Conservation (phyloP, 106 monocot genomes). For the Xerophyta viscosa region DNA sequence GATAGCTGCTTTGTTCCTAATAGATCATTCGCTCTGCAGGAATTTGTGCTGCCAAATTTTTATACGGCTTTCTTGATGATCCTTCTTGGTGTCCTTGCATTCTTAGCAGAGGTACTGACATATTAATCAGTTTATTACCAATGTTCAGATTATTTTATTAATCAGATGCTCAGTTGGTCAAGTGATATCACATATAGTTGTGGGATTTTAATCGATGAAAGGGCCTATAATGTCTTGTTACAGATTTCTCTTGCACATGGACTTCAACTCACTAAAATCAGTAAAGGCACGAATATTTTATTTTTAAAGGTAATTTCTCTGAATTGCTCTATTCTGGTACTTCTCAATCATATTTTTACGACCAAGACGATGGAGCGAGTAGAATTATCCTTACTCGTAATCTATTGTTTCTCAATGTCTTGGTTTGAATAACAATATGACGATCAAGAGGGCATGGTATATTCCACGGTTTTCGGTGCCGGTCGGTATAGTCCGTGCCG, state of each 20-base stretch:
- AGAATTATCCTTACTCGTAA: too few relatives aligned
- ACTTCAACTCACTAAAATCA: constrained; percentile 49
- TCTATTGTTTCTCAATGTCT: too few relatives aligned
- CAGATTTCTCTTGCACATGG: constrained; percentile 52
- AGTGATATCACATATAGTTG: too few relatives aligned
- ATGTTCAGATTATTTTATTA: background rate
- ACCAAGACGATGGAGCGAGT: too few relatives aligned
- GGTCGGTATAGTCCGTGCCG: too few relatives aligned
- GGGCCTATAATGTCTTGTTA: background rate
- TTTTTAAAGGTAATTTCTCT: constrained; percentile 34
- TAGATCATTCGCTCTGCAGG: constrained; percentile 16
- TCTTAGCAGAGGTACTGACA: constrained; percentile 44
- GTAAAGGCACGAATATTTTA: constrained; percentile 40
- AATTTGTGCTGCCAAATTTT: constrained; percentile 34
- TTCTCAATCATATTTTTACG: too few relatives aligned
- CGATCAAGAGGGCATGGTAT: too few relatives aligned
- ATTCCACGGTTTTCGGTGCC: too few relatives aligned
- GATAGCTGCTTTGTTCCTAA: too few relatives aligned
- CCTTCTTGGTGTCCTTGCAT: constrained; percentile 39
- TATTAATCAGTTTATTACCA: background rate
- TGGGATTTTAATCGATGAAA: background rate
- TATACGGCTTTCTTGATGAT: constrained; percentile 29
- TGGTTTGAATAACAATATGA: too few relatives aligned
- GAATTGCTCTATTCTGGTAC: too few relatives aligned
- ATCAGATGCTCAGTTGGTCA: too few relatives aligned